A percentile compares a stretch with the other conserved stretches of the same genome.
Evolutionary conservation across 2,329 filamentous ascomycete genomes (phyloP).

Genomic region (Blumeria hordei): DNA sequence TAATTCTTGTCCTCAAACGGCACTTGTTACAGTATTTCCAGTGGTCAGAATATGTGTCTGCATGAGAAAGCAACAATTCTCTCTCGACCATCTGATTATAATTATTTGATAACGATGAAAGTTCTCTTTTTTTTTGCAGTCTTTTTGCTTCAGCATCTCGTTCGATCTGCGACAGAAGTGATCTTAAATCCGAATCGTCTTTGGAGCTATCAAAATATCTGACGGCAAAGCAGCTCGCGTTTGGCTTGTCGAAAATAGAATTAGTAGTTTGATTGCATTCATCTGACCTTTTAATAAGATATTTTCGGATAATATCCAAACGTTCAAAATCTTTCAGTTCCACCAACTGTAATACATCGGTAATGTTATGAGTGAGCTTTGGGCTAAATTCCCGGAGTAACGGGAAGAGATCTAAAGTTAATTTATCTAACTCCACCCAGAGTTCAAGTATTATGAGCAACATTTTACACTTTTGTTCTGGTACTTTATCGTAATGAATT

Average conservation of each 20-base stretch:
- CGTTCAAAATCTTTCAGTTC: conserved; percentile 23
- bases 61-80: conserved; percentile 16
- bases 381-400: conserved; percentile 27
- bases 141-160: conserved; percentile 16
- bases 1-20: conserved; percentile 15
- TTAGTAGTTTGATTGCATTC: conserved; percentile 6
- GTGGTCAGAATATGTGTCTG: conserved; percentile 11
- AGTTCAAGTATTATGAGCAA: conserved; percentile 30
- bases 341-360: conserved; percentile 31
- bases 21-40: conserved; percentile 22
- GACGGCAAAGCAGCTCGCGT: conserved; percentile 15
- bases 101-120: neutral
- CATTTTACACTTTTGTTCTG: conserved; percentile 25
- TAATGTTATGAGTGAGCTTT: conserved; percentile 21
- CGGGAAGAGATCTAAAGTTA: conserved; percentile 19
- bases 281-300: conserved; percentile 20
- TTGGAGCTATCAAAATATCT: conserved; percentile 3
- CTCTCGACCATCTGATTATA: conserved; percentile 18
- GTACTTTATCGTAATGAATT: conserved; percentile 19
- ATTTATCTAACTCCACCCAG: conserved; percentile 31
- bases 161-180: conserved; percentile 13
- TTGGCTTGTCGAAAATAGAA: conserved; percentile 24
- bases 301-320: conserved; percentile 23
- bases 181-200: neutral
- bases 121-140: conserved; percentile 15